Conservation (phyloP, 345 rosid genomes). For the Brassica incana region DNA sequence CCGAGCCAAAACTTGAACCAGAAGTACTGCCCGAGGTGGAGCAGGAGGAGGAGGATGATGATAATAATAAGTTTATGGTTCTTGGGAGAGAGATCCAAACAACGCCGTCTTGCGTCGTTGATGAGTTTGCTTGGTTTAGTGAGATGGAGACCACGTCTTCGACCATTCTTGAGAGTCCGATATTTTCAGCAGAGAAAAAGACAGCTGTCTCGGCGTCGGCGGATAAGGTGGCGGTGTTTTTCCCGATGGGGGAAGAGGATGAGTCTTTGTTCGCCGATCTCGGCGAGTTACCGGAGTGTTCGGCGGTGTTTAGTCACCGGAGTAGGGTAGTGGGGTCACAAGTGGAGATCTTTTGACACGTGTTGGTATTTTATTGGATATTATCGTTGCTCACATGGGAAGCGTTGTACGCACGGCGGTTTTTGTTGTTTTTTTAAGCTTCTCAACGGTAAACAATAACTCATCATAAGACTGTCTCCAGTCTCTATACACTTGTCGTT, state of each 20-base stretch:
- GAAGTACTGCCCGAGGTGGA: conserved; percentile 44
- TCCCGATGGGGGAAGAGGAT: conserved; percentile 76
- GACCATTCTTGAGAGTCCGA: conserved; percentile 63
- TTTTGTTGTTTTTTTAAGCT: background rate
- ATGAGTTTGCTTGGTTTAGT: conserved; percentile 80
- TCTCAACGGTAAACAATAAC: conserved; percentile 37
- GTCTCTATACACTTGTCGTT: conserved; percentile 4
- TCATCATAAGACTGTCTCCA: background rate
- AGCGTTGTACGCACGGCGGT: conserved; percentile 38
- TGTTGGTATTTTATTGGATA: conserved; percentile 27
- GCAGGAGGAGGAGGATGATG: conserved; percentile 43
- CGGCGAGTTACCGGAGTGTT: conserved; percentile 96
- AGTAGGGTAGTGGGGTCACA: conserved; percentile 57
- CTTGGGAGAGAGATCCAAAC: conserved; percentile 44
- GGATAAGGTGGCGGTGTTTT: conserved; percentile 54
- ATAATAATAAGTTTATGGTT: conserved; percentile 46
- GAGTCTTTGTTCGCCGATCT: conserved; percentile 96
- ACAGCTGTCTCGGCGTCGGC: conserved; percentile 17
- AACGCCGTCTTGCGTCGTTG: conserved; percentile 44
- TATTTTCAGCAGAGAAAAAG: conserved; percentile 49
- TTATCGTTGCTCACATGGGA: conserved; percentile 33
- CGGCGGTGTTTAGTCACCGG: conserved; percentile 71
- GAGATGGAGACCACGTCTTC: conserved; percentile 84
- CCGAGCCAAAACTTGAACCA: conserved; percentile 38
- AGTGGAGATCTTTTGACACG: conserved; percentile 69